Conservation (phyloP, 768 basidiomycete genomes). For the Chalciporus piperatus region DNA sequence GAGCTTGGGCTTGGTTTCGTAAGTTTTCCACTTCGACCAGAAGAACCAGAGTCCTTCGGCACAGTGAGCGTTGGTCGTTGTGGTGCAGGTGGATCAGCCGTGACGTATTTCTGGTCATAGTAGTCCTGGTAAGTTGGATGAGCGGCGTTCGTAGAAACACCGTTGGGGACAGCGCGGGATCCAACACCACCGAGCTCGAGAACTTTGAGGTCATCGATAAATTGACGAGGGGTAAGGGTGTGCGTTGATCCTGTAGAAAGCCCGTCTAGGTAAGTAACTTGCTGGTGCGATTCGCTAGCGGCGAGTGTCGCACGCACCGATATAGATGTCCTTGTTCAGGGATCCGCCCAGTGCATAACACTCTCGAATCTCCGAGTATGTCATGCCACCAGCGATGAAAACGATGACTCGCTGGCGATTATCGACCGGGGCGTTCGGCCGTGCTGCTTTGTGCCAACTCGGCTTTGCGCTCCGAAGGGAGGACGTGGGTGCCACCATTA, state of each 20-base stretch:
- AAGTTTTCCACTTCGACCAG: constrained; percentile 20
- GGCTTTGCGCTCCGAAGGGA: constrained; percentile 90
- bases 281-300: constrained; percentile 35
- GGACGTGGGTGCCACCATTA: constrained; percentile 52
- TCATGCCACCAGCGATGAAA: constrained; percentile 93
- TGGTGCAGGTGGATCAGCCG: constrained; percentile 34
- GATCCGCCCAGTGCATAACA: constrained; percentile 74
- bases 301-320: constrained; percentile 53
- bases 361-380: constrained; percentile 92
- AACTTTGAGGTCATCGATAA: constrained; percentile 83
- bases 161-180: constrained; percentile 68
- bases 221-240: constrained; percentile 74
- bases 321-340: constrained; percentile 84
- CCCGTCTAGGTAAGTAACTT: constrained; percentile 42
- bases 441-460: constrained; percentile 81
- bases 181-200: constrained; percentile 88
- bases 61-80: constrained; percentile 24
- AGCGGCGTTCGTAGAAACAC: constrained; percentile 48
- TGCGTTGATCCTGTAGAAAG: constrained; percentile 79
- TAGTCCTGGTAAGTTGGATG: constrained; percentile 65
- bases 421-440: constrained; percentile 47
- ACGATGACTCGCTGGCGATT: constrained; percentile 77
- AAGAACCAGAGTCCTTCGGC: constrained; percentile 24
- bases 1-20: constrained; percentile 44
- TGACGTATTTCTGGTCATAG: constrained; percentile 77